Conservation (phyloP, 1,284 basidiomycete species). For the Sanghuangporus weigelae region DNA sequence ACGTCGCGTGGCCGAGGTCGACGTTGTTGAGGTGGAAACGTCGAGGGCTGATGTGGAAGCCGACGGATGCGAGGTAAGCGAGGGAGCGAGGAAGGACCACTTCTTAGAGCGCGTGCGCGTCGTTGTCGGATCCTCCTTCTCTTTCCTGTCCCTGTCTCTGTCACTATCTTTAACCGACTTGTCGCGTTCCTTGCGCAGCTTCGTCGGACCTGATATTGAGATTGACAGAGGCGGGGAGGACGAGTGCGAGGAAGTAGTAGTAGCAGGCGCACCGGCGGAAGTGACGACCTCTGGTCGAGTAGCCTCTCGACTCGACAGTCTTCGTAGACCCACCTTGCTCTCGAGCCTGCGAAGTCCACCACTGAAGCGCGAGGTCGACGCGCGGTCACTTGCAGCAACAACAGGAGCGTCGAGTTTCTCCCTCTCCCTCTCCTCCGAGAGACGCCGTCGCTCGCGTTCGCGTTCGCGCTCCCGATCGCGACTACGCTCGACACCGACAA, state of each 20-base stretch:
- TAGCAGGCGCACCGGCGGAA: neutral
- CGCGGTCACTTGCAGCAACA: neutral
- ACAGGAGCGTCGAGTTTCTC: neutral
- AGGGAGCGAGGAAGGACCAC: constrained; percentile 11
- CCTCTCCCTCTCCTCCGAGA: neutral
- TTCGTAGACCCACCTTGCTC: constrained; percentile 12
- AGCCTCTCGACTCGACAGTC: constrained; percentile 6
- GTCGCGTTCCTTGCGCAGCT: constrained; percentile 2
- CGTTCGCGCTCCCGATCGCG: constrained; percentile 3
- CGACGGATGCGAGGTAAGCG: neutral
- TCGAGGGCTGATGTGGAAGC: constrained; percentile 3
- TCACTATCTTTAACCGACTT: neutral
- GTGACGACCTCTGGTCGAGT: neutral
- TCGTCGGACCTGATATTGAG: neutral
- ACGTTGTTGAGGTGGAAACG: neutral
- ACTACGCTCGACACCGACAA: neutral
- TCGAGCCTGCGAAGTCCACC: constrained; percentile 9
- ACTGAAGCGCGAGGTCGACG: constrained; percentile 1
- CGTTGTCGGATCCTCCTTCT: neutral
- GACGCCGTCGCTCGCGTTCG: neutral
- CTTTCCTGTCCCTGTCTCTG: constrained; percentile 1
- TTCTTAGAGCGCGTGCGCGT: constrained; percentile 4
- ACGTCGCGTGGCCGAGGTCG: neutral
- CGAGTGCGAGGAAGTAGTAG: neutral
- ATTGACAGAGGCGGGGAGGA: neutral